Base-by-base conservation (phyloP, 2,329 filamentous ascomycete genomes). In the Alternaria gansuensis region DNA sequence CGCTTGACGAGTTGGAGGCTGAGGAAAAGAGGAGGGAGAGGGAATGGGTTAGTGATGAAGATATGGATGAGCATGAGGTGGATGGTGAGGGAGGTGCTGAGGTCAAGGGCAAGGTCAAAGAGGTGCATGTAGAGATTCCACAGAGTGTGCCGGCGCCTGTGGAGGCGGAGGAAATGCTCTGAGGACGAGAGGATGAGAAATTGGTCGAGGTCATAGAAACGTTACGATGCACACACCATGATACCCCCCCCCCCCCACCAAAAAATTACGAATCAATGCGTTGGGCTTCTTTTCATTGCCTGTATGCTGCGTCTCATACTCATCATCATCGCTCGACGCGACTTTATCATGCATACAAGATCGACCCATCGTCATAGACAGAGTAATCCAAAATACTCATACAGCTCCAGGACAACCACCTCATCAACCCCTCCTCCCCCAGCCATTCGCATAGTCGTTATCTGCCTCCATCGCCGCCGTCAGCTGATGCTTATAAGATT, bases 401-500 rank as follows among this genome's bases (percentile, higher is more conserved):
- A 13, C 23, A 40, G 17, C 14, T 17, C 17, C 23, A 23, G n/a
- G 11, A 24, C 14, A 28, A 28, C 13, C 21, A 33, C 11, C 34
- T 28, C 36, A 50, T 33, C 51, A 43, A 24, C 44, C 29, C 2
- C 24, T 49, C 46, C 40, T 51, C 2, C 57, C 56, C 52, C 59
- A 62, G 4, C 53, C 43, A 40, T 55, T 54, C 14, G 29, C 21
- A 44, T 54, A 57, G 17, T 59, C 44, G 52, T 76, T 75, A n/a
- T 62, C 59, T 11, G 66, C 67, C 55, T 76, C 73, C 4, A 71
- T 23, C 17, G 75, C 75, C 51, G 64, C 74, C 26, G 65, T 59
- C 2, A 91, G 78, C 63, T 83, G 86, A 1, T 81, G 78, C 75
- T 88, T 88, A 67, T 92, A 93, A 53, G 89, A 84, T 9, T 79